A percentile compares a stretch with the other conserved stretches of the same genome.
Evolutionary conservation across 495 filamentous ascomycete species (phyloP).

Genomic region (Annulohypoxylon nitens): DNA sequence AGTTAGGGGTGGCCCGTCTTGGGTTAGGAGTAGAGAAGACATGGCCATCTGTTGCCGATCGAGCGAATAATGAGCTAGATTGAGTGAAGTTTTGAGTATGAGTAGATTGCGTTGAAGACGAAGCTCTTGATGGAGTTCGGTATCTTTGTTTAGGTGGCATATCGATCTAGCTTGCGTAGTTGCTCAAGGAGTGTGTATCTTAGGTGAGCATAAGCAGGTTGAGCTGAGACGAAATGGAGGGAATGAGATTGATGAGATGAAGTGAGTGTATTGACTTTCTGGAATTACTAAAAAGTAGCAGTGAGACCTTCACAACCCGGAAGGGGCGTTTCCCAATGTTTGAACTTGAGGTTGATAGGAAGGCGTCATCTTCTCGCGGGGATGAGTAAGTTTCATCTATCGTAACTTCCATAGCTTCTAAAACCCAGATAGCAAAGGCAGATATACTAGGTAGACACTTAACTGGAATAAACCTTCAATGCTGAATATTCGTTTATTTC

Average conservation of each 20-base stretch:
- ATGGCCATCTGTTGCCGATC: constrained; percentile 25
- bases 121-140: constrained; percentile 30
- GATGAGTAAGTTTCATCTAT: background rate
- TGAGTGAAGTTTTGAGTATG: constrained; percentile 25
- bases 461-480: background rate
- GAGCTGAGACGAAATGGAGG: background rate
- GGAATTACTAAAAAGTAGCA: no score
- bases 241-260: no score
- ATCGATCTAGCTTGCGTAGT: background rate
- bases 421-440: background rate
- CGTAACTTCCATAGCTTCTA: background rate
- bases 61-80: constrained; percentile 34
- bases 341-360: background rate
- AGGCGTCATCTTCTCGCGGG: background rate
- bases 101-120: constrained; percentile 23
- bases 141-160: constrained; percentile 37
- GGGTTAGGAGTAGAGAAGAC: constrained; percentile 39
- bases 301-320: background rate
- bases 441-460: background rate
- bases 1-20: constrained; percentile 8
- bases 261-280: background rate
- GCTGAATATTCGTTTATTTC: background rate
- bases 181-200: background rate
- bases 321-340: constrained; percentile 10
- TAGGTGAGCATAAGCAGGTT: background rate